Evolutionary conservation across 768 basidiomycete genomes (phyloP).

Genomic region (Calocybe indica): DNA sequence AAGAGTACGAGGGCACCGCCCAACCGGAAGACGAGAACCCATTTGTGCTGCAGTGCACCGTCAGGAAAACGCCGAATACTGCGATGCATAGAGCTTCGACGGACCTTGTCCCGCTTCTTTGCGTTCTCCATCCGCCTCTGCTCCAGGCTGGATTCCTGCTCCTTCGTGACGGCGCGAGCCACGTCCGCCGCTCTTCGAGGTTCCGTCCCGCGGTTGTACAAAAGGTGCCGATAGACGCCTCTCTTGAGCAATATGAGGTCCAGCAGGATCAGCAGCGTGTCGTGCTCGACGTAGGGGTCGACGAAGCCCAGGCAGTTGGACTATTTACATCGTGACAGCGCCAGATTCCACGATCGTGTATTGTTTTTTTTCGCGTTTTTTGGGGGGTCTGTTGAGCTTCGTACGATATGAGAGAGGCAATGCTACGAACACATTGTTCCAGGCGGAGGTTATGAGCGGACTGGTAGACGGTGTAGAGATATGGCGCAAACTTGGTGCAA

Average conservation of each 20-base stretch:
- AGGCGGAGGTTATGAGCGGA: conserved; percentile 73
- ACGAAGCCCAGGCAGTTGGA: conserved; percentile 60
- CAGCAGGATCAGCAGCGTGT: conserved; percentile 62
- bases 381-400: not conserved
- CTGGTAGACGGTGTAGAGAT: conserved; percentile 79
- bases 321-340: conserved; percentile 22
- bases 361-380: not conserved
- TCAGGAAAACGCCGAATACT: not conserved
- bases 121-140: not conserved
- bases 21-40: conserved; percentile 53
- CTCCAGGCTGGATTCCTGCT: not conserved
- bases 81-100: not conserved
- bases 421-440: conserved; percentile 70
- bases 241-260: conserved; percentile 81
- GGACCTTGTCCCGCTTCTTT: conserved; percentile 18
- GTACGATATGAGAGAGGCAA: not conserved
- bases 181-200: conserved; percentile 40
- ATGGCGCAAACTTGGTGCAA: conserved; percentile 58
- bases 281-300: conserved; percentile 86
- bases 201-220: conserved; percentile 73
- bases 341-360: no score
- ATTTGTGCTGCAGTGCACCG: conserved; percentile 39
- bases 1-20: conserved; percentile 53
- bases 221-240: conserved; percentile 74
- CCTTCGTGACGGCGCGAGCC: conserved; percentile 7